Evolutionary conservation across 176 grass and related monocot species (phyloP).

Genomic region (Cymbopogon citratus): DNA sequence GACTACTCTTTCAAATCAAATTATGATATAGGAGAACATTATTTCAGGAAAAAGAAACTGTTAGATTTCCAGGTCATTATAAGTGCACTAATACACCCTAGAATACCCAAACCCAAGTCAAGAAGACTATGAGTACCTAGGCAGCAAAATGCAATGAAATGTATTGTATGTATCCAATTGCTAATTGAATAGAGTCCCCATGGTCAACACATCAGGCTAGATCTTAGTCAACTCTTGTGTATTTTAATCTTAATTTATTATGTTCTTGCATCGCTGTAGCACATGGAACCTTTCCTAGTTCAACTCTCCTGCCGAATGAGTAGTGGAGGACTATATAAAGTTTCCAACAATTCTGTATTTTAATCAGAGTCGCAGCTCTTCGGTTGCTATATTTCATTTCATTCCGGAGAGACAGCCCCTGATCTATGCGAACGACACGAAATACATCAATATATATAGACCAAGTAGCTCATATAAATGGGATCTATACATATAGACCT

Average conservation of each 20-base stretch:
- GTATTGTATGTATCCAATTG: background rate
- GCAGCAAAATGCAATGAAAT: slow-evolving; percentile 5
- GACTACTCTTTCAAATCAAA: background rate
- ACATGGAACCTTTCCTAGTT: background rate
- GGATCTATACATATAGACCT: too few species aligned
- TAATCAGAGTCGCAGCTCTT: background rate
- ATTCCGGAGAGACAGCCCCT: background rate
- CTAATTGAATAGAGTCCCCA: background rate
- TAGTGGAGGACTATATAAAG: background rate
- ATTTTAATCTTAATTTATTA: background rate
- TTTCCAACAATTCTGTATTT: background rate
- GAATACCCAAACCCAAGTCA: background rate
- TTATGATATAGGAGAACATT: background rate
- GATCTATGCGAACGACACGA: background rate
- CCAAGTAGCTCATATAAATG: too few species aligned
- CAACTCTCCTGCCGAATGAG: background rate
- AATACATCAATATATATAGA: too few species aligned
- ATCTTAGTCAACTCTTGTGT: background rate
- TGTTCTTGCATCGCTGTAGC: background rate
- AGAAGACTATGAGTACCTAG: background rate
- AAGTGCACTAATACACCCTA: background rate
- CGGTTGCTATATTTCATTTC: background rate
- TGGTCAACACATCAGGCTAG: background rate
- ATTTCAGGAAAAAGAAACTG: background rate
- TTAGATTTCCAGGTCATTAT: background rate